phyloP scores from a whole-genome alignment of 2,329 filamentous ascomycete species.

The Neocucurbitaria cava region DNA sequence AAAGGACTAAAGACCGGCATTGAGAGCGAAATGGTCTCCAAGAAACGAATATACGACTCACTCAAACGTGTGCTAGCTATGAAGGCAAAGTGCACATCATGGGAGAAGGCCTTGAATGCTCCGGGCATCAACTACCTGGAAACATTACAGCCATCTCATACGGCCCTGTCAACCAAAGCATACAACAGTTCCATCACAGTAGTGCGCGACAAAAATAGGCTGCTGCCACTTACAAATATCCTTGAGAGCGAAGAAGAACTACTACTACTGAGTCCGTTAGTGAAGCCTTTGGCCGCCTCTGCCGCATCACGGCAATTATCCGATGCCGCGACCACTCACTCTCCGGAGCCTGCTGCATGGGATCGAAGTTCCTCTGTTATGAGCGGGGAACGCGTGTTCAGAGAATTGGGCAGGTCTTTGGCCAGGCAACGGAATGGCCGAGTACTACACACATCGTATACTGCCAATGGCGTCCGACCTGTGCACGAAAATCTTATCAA shows the following conservation, averaged over 20 bases:
- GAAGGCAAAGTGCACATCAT: constrained; percentile 86
- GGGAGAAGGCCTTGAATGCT: constrained; percentile 90
- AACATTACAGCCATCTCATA: constrained; percentile 81
- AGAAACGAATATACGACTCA: constrained; percentile 79
- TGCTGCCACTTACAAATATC: constrained; percentile 81
- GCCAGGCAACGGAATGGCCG: constrained; percentile 85
- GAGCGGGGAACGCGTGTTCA: constrained; percentile 92
- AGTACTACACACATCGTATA: constrained; percentile 92
- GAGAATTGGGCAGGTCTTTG: constrained; percentile 86
- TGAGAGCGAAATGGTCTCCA: constrained; percentile 87
- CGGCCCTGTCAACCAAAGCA: constrained; percentile 79
- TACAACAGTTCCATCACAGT: constrained; percentile 95
- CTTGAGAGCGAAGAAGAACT: constrained; percentile 87
- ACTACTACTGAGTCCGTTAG: constrained; percentile 84
- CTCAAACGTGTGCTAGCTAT: constrained; percentile 78
- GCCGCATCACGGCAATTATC: constrained; percentile 76
- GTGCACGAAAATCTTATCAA: constrained; percentile 94
- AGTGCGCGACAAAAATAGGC: constrained; percentile 84
- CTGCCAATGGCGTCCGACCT: constrained; percentile 87
- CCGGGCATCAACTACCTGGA: constrained; percentile 78
- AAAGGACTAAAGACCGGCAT: constrained; percentile 87
- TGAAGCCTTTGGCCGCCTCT: constrained; percentile 91
- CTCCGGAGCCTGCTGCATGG: constrained; percentile 63
- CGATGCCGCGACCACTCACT: constrained; percentile 63
- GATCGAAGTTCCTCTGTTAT: constrained; percentile 71